Conservation (phyloP, 805 yeast genomes). For the Vanderwaltozyma verrucispora region DNA sequence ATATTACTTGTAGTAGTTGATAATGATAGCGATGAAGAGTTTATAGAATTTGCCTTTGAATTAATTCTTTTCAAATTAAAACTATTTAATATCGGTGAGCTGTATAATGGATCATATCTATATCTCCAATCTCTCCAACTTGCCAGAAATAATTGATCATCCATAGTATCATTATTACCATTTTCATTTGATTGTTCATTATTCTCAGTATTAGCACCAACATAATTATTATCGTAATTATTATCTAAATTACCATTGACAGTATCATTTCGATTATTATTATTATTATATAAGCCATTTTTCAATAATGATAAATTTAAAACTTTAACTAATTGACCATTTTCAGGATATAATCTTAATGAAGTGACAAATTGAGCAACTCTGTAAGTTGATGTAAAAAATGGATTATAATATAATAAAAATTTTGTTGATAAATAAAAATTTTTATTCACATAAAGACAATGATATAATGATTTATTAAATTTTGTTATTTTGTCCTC, state of each 20-base stretch:
- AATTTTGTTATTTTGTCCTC: conserved; percentile 1
- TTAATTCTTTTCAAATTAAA: conserved; percentile 13
- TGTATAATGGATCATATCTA: conserved; percentile 59
- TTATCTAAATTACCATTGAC: neutral
- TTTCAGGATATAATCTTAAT: conserved; percentile 42
- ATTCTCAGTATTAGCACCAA: neutral
- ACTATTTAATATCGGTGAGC: conserved; percentile 29
- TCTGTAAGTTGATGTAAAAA: conserved; percentile 61
- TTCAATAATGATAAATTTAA: conserved; percentile 47
- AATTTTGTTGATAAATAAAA: conserved; percentile 45
- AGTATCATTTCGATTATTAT: neutral
- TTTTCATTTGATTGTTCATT: neutral
- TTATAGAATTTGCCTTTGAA: conserved; percentile 4
- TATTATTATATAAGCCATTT: conserved; percentile 26
- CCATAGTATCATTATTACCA: neutral
- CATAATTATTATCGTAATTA: neutral
- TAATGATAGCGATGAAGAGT: conserved; percentile 10
- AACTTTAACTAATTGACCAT: conserved; percentile 45
- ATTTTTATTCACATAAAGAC: conserved; percentile 41
- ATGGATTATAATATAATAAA: conserved; percentile 43
- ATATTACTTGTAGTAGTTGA: conserved; percentile 2
- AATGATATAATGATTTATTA: conserved; percentile 32
- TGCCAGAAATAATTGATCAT: conserved; percentile 38
- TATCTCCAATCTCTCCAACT: conserved; percentile 93
- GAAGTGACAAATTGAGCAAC: conserved; percentile 71